phyloP scores from a whole-genome alignment of 2,329 filamentous ascomycete genomes.

The Paecilomyces formosus region DNA sequence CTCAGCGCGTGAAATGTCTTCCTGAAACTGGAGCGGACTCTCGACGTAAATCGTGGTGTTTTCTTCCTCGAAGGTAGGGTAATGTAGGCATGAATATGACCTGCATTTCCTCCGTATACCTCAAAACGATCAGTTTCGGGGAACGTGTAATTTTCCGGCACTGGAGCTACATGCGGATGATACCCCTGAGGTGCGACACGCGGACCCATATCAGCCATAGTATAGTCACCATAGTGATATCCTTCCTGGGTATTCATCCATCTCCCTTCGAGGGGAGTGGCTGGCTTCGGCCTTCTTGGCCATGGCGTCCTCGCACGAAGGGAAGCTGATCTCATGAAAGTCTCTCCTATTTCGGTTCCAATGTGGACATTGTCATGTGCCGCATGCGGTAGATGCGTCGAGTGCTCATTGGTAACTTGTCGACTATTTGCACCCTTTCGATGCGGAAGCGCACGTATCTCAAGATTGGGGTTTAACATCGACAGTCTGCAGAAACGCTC shows the following conservation, averaged over 20 bases:
- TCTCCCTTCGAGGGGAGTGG: background rate
- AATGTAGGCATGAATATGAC: constrained; percentile 2
- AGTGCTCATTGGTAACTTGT: background rate
- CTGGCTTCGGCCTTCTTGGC: background rate
- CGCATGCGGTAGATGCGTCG: background rate
- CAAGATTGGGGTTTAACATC: constrained; percentile 6
- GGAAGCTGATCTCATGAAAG: background rate
- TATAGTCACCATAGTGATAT: background rate
- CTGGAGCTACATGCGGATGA: background rate
- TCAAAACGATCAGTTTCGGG: background rate
- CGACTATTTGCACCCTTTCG: background rate
- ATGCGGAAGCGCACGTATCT: background rate
- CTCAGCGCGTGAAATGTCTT: constrained; percentile 12
- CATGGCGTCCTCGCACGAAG: background rate
- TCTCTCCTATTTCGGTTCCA: background rate
- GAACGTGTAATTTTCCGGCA: background rate
- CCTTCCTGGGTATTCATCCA: background rate
- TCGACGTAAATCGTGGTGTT: constrained; percentile 8
- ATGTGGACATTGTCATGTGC: background rate
- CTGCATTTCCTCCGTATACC: constrained; percentile 8
- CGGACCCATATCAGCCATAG: background rate
- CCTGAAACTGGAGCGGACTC: constrained; percentile 8
- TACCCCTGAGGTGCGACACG: background rate
- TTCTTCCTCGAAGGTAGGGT: constrained; percentile 3
- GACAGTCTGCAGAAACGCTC: constrained; percentile 14